Conservation (phyloP, 2,329 filamentous ascomycete genomes). For the Parastagonospora avenae region DNA sequence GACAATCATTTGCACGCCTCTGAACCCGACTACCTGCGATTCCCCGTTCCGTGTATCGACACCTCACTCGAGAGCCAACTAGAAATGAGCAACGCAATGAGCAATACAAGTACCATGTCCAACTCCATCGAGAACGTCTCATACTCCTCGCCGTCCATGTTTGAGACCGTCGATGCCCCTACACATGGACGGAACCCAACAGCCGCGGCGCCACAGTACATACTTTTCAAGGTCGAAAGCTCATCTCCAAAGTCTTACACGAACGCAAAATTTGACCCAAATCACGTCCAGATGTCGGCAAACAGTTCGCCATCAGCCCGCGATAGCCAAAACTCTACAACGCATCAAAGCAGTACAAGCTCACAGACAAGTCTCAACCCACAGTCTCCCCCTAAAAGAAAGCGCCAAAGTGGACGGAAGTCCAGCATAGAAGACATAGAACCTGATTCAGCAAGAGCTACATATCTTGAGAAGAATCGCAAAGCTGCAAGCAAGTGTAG, state of each 20-base stretch:
- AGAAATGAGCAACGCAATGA: too few species aligned
- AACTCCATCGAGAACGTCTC: background rate
- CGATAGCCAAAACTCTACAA: background rate
- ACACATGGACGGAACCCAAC: background rate
- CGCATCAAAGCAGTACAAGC: conserved; percentile 8
- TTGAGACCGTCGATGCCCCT: conserved; percentile 4
- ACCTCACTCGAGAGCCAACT: too few species aligned
- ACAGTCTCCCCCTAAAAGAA: conserved; percentile 1
- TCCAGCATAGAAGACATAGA: conserved; percentile 25
- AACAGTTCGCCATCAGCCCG: conserved; percentile 1
- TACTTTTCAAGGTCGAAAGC: conserved; percentile 8
- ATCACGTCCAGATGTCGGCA: background rate
- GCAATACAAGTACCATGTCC: too few species aligned
- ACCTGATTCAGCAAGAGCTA: conserved; percentile 32
- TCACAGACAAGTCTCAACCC: conserved; percentile 1
- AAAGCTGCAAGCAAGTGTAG: conserved; percentile 75
- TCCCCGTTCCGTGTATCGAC: too few species aligned
- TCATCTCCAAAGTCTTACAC: background rate
- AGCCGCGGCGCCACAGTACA: conserved; percentile 12
- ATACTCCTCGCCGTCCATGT: conserved; percentile 4
- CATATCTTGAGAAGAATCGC: conserved; percentile 69
- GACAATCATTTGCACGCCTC: too few species aligned
- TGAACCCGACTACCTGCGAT: too few species aligned
- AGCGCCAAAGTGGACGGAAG: conserved; percentile 11
- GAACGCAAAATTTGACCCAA: background rate